A percentile compares a stretch with the other conserved stretches of the same genome.
phyloP scores from a whole-genome alignment of 2,329 filamentous ascomycete genomes.

The Epichloe festucae region DNA sequence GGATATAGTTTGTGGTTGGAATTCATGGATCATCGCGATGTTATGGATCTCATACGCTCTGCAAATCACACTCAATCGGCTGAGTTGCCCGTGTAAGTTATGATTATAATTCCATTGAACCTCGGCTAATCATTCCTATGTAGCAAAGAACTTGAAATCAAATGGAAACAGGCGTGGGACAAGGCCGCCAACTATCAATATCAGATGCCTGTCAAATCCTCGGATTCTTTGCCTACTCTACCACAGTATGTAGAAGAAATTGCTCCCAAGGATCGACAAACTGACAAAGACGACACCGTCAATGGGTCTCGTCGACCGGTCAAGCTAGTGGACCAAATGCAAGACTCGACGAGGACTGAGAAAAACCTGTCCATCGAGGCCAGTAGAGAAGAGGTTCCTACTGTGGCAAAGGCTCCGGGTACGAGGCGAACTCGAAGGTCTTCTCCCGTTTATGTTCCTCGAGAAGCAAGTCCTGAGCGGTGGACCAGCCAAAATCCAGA shows the following conservation, averaged over 20 bases:
- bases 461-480: conserved; percentile 10
- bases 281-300: not conserved
- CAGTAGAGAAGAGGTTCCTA: not conserved
- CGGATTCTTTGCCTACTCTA: not conserved
- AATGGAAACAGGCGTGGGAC: conserved; percentile 1
- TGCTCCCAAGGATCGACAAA: not conserved
- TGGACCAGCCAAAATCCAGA: conserved; percentile 39
- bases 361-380: not conserved
- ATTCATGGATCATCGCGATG: conserved; percentile 7
- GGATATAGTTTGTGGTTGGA: conserved; percentile 10
- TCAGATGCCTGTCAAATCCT: not conserved
- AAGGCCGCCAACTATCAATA: not conserved
- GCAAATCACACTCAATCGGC: not conserved
- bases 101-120: no score
- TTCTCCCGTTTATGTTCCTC: conserved; percentile 6
- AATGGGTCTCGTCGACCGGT: not conserved
- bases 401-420: conserved; percentile 2
- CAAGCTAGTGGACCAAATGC: conserved; percentile 1
- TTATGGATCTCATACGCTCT: not conserved
- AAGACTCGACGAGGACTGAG: not conserved
- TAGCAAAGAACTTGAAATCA: not conserved
- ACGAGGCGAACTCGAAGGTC: conserved; percentile 15
- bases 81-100: not conserved
- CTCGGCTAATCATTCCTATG: not conserved
- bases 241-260: not conserved